Base-by-base conservation (phyloP, 2,329 filamentous ascomycete species). In the Colletotrichum sp. region DNA sequence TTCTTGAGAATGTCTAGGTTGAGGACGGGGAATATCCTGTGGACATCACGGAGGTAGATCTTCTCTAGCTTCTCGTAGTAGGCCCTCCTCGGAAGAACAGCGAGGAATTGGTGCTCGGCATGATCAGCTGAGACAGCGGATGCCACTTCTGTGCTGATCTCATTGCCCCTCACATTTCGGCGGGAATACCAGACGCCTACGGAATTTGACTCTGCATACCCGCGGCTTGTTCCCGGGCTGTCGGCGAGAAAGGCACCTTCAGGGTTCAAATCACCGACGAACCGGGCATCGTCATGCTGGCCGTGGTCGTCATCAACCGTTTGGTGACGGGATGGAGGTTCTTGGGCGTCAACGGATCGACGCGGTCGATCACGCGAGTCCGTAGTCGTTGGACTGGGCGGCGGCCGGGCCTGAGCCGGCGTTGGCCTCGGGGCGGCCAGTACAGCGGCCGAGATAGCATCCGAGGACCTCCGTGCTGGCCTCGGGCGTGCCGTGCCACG, bases 221-320 rank as follows among this genome's bases (percentile, higher is more conserved):
- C 72, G 15, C 68, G 72, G 9, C 39, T 64, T 15, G 77, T 70
- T 10, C 57, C 74, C 5, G 74, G 74, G 12, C 74, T 74, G 28
- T 79, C 77, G 52, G 77, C 78, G 24, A 80, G 77, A 66, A 80
- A 80, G 6, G 79, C 76, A 4, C 78, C 79, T 44, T 80, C 79
- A 6, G 79, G 79, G 68, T 78, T 79, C 16, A 80, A 62, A 59
- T 80, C 77, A 16, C 78, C 79, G 26, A 80, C 79, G 44, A 80
- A 80, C 6, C 74, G 59, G 15, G 72, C 74, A 21, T 76, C 74
- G 5, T 76, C 66, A 12, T 74, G 57, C 72, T 77, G 52, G 73
- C 65, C 39, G 59, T 72, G 44, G 70, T 75, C 76, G 15, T 79
- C 68, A 49, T 68, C 66, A 12, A 30, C 30, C 9, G 64, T 8